These are phyloP conservation scores for Podaxis carcinomalis DNA, from an alignment of 768 basidiomycete genomes.

Conservation along the genomic window DNA sequence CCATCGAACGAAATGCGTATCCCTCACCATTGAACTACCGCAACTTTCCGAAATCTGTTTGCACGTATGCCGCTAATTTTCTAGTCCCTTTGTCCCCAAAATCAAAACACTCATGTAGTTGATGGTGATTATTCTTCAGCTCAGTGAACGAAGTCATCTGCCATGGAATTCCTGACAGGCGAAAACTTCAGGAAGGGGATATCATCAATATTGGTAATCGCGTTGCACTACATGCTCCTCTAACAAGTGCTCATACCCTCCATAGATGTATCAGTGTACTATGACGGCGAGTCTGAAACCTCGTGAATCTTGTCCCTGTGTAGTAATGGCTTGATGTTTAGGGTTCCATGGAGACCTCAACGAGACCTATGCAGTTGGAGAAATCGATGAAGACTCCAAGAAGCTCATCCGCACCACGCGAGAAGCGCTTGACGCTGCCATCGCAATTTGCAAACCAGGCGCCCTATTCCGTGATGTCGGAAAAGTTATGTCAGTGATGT, in stretches of 20 bases:
- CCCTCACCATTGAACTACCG: slow-evolving; percentile 93
- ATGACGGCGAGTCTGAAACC: slow-evolving; percentile 50
- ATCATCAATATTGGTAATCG: slow-evolving; percentile 85
- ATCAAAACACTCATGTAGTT: not conserved
- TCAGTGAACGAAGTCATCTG: slow-evolving; percentile 96
- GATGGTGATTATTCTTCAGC: slow-evolving; percentile 29
- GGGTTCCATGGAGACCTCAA: slow-evolving; percentile 94
- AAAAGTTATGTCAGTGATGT: slow-evolving; percentile 68
- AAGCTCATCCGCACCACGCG: slow-evolving; percentile 82
- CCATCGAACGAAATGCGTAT: slow-evolving; percentile 86
- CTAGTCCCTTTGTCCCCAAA: not conserved
- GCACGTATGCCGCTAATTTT: slow-evolving; percentile 65
- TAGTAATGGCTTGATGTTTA: slow-evolving; percentile 20
- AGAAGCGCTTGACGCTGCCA: slow-evolving; percentile 82
- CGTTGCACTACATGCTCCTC: not conserved
- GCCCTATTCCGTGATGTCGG: slow-evolving; percentile 86
- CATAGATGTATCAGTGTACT: slow-evolving; percentile 75
- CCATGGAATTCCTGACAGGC: slow-evolving; percentile 91
- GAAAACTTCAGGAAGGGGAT: slow-evolving; percentile 85
- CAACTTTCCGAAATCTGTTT: slow-evolving; percentile 91
- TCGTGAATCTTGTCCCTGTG: not conserved
- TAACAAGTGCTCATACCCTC: not conserved
- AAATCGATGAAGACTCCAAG: slow-evolving; percentile 77
- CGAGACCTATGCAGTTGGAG: slow-evolving; percentile 87
- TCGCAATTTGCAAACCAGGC: slow-evolving; percentile 92